Evolutionary conservation across 2,329 filamentous ascomycete genomes (phyloP).

Genomic region (Curvularia sp.): DNA sequence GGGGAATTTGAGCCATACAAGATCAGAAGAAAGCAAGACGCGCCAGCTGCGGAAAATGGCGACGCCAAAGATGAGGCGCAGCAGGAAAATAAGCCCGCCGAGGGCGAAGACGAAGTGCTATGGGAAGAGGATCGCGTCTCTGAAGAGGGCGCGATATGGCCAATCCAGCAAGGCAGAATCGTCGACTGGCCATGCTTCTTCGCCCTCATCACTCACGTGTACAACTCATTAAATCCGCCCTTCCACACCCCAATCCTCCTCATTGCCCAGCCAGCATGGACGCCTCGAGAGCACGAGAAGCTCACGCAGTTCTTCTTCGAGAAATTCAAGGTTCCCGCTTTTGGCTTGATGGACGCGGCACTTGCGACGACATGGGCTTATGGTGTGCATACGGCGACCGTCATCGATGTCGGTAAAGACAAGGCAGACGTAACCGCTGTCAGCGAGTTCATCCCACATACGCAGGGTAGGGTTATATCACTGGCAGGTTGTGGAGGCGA

Average conservation of each 20-base stretch:
- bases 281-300: conserved; percentile 81
- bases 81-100: conserved; percentile 39
- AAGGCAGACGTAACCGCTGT: conserved; percentile 95
- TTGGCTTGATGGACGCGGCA: conserved; percentile 88
- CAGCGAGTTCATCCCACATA: conserved; percentile 78
- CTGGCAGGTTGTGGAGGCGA: conserved; percentile 80
- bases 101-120: conserved; percentile 65
- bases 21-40: conserved; percentile 63
- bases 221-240: conserved; percentile 85
- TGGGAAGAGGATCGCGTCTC: conserved; percentile 90
- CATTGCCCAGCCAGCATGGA: conserved; percentile 89
- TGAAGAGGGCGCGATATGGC: conserved; percentile 88
- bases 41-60: conserved; percentile 36
- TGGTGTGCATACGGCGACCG: conserved; percentile 78
- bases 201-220: conserved; percentile 89
- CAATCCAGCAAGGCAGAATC: conserved; percentile 80
- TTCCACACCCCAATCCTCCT: conserved; percentile 95
- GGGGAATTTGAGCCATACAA: conserved; percentile 84
- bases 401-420: conserved; percentile 88
- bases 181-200: conserved; percentile 92
- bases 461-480: conserved; percentile 68
- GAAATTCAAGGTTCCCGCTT: conserved; percentile 91
- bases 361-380: conserved; percentile 83
- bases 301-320: conserved; percentile 96
- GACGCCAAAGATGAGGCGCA: conserved; percentile 38